Conservation (phyloP, 208 protist genomes). For the Leishmania martiniquensis region DNA sequence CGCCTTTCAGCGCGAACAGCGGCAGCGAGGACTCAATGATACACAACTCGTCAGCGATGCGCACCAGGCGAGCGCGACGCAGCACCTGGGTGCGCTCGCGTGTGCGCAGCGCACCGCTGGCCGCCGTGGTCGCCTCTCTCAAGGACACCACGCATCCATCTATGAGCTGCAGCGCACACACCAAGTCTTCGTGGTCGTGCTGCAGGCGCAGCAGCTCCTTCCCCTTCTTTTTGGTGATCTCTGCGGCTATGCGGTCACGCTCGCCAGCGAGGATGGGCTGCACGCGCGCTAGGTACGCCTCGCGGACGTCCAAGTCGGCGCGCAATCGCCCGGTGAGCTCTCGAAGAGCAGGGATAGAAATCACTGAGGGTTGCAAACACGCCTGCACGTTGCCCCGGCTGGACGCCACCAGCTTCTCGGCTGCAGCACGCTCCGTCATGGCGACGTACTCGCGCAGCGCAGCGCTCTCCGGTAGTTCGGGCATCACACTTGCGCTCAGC, state of each 20-base stretch:
- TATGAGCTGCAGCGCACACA: conserved; percentile 32
- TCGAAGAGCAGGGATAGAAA: conserved; percentile 34
- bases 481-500: not conserved
- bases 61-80: conserved; percentile 37
- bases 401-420: not conserved
- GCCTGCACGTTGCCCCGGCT: conserved; percentile 8
- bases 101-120: conserved; percentile 43
- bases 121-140: conserved; percentile 13
- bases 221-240: conserved; percentile 50
- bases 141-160: conserved; percentile 24
- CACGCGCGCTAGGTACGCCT: conserved; percentile 23
- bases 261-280: conserved; percentile 34
- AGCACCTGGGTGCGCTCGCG: conserved; percentile 55
- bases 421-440: conserved; percentile 12
- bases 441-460: conserved; percentile 26
- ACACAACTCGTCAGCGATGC: conserved; percentile 38
- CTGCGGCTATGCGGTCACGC: conserved; percentile 37
- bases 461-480: conserved; percentile 4
- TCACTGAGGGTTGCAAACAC: conserved; percentile 11
- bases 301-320: conserved; percentile 19
- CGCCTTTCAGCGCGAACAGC: not conserved
- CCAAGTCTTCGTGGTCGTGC: conserved; percentile 56
- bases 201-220: conserved; percentile 64
- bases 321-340: conserved; percentile 15
- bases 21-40: conserved; percentile 6